Base-by-base conservation (phyloP, 1,284 basidiomycete species). In the Ceratobasidium sp. region DNA sequence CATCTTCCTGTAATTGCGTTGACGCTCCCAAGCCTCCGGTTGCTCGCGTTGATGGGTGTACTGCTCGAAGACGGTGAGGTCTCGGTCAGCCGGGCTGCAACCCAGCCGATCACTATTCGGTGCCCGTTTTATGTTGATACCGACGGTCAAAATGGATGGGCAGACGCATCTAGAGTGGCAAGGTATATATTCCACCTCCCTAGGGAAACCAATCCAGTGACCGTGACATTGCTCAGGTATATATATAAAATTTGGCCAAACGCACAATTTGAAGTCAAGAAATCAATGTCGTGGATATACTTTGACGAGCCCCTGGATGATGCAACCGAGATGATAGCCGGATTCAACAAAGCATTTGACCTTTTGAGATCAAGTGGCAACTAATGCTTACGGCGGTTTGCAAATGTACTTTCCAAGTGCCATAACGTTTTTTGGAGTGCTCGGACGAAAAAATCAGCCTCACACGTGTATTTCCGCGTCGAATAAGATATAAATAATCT, bases 221-320 rank as follows among this genome's bases (percentile, higher is more conserved):
- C 16, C 46, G 5, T 29, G 7, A 8, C 1, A 11, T 9, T 19
- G 39, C 13, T 13, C n/a, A 62, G 59, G 24, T 43, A 46, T 19
- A 29, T 62, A 14, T 27, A 62, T 13, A 46, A 24, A 16, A 9
- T 62, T 19, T 62, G 59, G 59, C 59, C 59, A 27, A 62, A 46
- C 13, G 59, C 24, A 16, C 16, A 6, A 0, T 29, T 8, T 5
- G 37, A 61, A 24, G 37, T 41, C n/a, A 31, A 62, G 4, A 22
- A 11, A 8, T 62, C 19, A 4, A 29, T 29, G 39, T 62, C 59
- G 29, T 62, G 59, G 59, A 22, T 62, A 2, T 62, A 39, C n/a
- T 24, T 22, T 29, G 59, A 39, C 22, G 59, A 24, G 11, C 24
- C 22, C 16, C 13, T 39, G 3, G 41, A 46, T 13, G 13, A 14